These are phyloP conservation scores for Sonneratia alba DNA, from an alignment of 345 rosid species.

Conservation along the genomic window DNA sequence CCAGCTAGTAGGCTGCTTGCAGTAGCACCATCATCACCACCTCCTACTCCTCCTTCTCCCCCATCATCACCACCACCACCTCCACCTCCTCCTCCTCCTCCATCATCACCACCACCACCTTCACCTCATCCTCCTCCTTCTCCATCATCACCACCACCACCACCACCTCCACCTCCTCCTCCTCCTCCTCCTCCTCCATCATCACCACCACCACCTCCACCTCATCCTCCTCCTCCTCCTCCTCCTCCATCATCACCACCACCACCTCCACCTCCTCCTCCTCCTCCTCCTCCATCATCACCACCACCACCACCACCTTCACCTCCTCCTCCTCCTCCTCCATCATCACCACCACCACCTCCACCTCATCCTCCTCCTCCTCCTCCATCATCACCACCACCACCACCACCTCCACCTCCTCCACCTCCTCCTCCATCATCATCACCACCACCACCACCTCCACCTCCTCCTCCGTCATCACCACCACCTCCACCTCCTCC, in stretches of 20 bases:
- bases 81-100: not conserved
- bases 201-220: conserved; percentile 11
- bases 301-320: not conserved
- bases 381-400: conserved; percentile 15
- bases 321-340: conserved; percentile 15
- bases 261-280: not conserved
- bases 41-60: conserved; percentile 14
- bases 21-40: not conserved
- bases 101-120: no score
- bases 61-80: not conserved
- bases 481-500: conserved; percentile 11
- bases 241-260: conserved; percentile 1
- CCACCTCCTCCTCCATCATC: conserved; percentile 8
- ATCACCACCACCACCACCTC: not conserved
- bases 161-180: not conserved
- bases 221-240: conserved; percentile 4
- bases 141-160: no score
- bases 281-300: no score
- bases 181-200: conserved; percentile 15
- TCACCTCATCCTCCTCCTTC: not conserved
- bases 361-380: conserved; percentile 1
- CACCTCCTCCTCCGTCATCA: not conserved
- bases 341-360: conserved; percentile 13
- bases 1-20: not conserved
- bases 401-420: conserved; percentile 6